Evolutionary conservation across 2,329 filamentous ascomycete species (phyloP), one percentile per base, ranked within the genome.

Genomic region (Triangularia verruculosa): DNA sequence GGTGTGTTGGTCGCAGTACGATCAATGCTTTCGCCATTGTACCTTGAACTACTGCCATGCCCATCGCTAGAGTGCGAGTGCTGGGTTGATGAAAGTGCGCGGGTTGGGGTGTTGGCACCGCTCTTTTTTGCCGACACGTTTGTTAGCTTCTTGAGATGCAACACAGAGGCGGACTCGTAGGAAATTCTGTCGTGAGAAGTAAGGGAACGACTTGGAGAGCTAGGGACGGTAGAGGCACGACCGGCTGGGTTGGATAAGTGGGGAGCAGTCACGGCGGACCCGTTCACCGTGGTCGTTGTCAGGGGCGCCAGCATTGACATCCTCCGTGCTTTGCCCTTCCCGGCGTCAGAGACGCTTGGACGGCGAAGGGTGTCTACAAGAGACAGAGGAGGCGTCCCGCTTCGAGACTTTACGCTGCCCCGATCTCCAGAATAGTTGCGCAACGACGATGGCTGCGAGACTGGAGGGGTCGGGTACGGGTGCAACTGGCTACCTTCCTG

Each of bases 61-160:
- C 83, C 83, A 25, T 78, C 78, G 58, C 79, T 79, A 39, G 83
- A 81, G 12, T 83, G 82, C 13, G 20, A n/a, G 12, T 24, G 22
- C 51, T 83, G 82, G 63, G 83, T 82, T 59, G 83, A 79, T 62
- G 92, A 96, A 73, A 94, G 86, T 65, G 93, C 91, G 79, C 94
- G 89, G 68, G 92, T 94, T 62, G 94, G 96, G 70, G 94, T 93
- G 66, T 93, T 89, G 70, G 92, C 91, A 71, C 92, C 95, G 82
- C 92, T 96, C 93, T 97, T 96, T 82, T 87, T 81, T 78, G 82
- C 81, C 78, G 82, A 82, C 83, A 87, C 86, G 84, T 88, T 84
- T 86, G 93, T 97, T 92, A 97, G 93, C 91, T 89, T 90, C 82
- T 86, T 90, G 78, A 90, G 83, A 81, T 86, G 84, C 78, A 85